A percentile compares a stretch with the other conserved stretches of the same genome.
Evolutionary conservation across 257 asterid genomes (phyloP).

Genomic region (Verbascum thapsus): DNA sequence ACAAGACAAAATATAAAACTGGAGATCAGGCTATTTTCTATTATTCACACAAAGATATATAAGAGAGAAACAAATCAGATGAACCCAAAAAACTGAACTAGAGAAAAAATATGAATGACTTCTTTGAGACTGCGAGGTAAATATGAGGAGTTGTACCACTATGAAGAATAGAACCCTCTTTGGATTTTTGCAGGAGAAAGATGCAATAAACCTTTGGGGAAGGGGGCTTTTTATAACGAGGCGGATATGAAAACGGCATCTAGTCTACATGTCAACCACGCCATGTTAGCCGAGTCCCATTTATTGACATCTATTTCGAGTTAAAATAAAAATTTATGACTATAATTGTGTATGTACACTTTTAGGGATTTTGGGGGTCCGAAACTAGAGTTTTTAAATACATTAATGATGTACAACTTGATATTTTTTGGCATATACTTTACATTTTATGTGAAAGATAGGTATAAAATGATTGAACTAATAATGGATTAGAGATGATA

Average conservation of each 20-base stretch:
- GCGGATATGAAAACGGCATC: too few relatives aligned
- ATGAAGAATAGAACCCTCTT: slow-evolving; percentile 24
- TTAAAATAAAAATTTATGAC: background rate
- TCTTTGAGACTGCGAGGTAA: slow-evolving; percentile 26
- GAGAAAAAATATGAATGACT: background rate
- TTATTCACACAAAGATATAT: background rate
- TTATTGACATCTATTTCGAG: background rate
- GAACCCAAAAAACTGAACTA: background rate
- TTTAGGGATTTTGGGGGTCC: background rate
- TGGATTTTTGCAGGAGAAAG: slow-evolving; percentile 16
- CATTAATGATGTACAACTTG: background rate
- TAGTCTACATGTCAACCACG: too few relatives aligned
- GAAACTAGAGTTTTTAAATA: background rate
- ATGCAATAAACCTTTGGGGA: slow-evolving; percentile 9
- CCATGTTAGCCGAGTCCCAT: slow-evolving; percentile 35
- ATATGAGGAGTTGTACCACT: slow-evolving; percentile 12
- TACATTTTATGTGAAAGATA: background rate
- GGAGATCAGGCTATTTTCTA: background rate
- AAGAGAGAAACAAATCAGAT: background rate
- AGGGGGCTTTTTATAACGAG: slow-evolving; percentile 30
- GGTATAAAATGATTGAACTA: background rate
- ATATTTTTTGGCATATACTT: background rate
- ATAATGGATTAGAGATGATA: slow-evolving; percentile 4
- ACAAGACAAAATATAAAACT: too few relatives aligned
- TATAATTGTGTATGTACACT: background rate